Evolutionary conservation across 2,329 filamentous ascomycete genomes (phyloP), one percentile per base, ranked within the genome.

Genomic region (Talaromyces sp.): DNA sequence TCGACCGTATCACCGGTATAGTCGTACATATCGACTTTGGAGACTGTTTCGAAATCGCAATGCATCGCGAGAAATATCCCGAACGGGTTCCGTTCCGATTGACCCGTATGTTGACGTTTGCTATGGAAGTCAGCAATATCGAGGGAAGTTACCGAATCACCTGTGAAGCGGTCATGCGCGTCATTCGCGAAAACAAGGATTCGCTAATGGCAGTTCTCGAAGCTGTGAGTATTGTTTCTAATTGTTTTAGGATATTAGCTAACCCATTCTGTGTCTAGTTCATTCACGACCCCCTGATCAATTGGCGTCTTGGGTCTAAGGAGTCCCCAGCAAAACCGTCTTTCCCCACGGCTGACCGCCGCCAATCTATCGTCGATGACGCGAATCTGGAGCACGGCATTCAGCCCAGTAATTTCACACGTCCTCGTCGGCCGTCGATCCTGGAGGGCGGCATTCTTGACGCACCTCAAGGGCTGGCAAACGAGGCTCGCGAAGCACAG

Each of bases 81-180:
- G 95, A 99, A 77, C 84, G 93, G 58, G 95, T 99, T 62, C 96
- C 95, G 0, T 99, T 99, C 90, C 89, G 96, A 62, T 82, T 99
- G 55, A 99, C 95, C 2, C 87, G 95, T 67, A 99, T 99, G 95
- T 86, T 99, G 77, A 99, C 96, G 0, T 99, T 97, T 73, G 96
- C 96, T 25, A 99, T 99, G 95, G 95, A 99, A 79, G 95, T 99
- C 60, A 97, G 93, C 84, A 99, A 99, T 73, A 99, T 99, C 67
- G 95, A 99, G 77, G 95, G 95, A 69, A 96, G 92, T 77, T 99
- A 96, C 83, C 88, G 96, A 63, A 98, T 96, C 62, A 98, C 95
- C 6, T 99, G 93, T 70, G 96, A 99, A 78, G 93, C 96, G 69
- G 93, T 97, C 57, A 99, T 99, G 95, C 87, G 95, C 64, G 93